phyloP scores from a whole-genome alignment of 345 rosid species.

The Gossypium sturtianum region DNA sequence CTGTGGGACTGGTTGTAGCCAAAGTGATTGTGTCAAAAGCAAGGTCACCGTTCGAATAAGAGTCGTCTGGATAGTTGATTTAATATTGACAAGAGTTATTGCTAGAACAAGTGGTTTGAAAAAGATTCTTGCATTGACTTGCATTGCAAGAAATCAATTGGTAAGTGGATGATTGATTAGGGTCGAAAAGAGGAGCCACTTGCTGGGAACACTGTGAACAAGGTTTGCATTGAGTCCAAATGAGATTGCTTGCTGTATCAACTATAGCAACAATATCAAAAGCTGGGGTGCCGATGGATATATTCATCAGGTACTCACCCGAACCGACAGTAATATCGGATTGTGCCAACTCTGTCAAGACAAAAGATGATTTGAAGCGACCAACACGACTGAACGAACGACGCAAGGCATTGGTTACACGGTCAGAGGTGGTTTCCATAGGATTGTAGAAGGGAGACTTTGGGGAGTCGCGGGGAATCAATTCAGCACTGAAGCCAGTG shows the following conservation, averaged over 20 bases:
- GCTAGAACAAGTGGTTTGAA: not conserved
- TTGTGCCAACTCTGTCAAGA: conserved; percentile 5
- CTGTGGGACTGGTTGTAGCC: conserved; percentile 33
- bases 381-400: conserved; percentile 19
- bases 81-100: conserved; percentile 25
- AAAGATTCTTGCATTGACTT: conserved; percentile 6
- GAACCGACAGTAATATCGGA: not conserved
- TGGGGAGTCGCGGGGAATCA: conserved; percentile 33
- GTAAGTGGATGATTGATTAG: conserved; percentile 34
- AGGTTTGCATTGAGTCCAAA: conserved; percentile 32
- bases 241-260: conserved; percentile 30
- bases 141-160: conserved; percentile 28
- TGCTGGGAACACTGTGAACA: conserved; percentile 32
- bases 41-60: conserved; percentile 35
- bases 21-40: conserved; percentile 42
- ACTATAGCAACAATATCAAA: conserved; percentile 11
- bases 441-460: conserved; percentile 33
- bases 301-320: conserved; percentile 26
- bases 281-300: conserved; percentile 29
- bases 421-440: conserved; percentile 12
- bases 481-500: conserved; percentile 20
- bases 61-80: conserved; percentile 30
- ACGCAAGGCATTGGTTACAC: conserved; percentile 15
- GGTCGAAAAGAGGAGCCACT: conserved; percentile 31
- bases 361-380: conserved; percentile 6